Evolutionary conservation across 2,329 filamentous ascomycete species (phyloP).

Genomic region (Bipolaris cookei): DNA sequence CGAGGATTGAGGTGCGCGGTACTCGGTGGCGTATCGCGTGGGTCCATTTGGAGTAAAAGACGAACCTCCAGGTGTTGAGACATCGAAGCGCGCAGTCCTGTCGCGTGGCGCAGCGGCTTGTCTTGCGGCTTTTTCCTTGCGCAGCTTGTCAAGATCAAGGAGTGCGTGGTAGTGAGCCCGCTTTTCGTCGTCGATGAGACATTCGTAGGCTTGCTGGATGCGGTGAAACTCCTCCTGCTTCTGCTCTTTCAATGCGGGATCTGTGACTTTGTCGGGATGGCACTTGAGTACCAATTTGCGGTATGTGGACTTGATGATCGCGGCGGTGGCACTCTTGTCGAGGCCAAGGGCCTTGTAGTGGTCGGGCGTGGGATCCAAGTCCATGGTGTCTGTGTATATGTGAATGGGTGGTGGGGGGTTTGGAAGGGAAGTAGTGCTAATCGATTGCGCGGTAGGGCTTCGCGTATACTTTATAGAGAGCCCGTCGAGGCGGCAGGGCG

Average conservation of each 20-base stretch:
- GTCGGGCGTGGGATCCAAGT: slow-evolving; percentile 64
- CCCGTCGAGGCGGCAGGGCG: slow-evolving; percentile 17
- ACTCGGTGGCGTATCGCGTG: slow-evolving; percentile 41
- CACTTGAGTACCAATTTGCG: slow-evolving; percentile 86
- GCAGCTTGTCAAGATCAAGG: slow-evolving; percentile 69
- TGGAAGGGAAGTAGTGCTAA: slow-evolving; percentile 10
- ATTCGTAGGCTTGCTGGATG: slow-evolving; percentile 91
- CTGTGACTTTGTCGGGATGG: slow-evolving; percentile 89
- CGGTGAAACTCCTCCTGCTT: slow-evolving; percentile 90
- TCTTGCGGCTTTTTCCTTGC: slow-evolving; percentile 60
- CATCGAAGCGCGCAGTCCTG: slow-evolving; percentile 45
- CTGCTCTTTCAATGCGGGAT: slow-evolving; percentile 74
- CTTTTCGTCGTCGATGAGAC: slow-evolving; percentile 78
- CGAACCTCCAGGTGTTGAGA: slow-evolving; percentile 38
- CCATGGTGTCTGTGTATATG: slow-evolving; percentile 58
- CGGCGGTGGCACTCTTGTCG: slow-evolving; percentile 69
- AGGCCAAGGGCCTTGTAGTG: slow-evolving; percentile 82
- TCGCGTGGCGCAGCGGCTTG: slow-evolving; percentile 32
- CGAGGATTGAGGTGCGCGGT: slow-evolving; percentile 36
- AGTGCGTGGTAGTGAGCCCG: slow-evolving; percentile 79
- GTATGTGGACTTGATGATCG: slow-evolving; percentile 79
- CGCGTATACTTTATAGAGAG: slow-evolving; percentile 20
- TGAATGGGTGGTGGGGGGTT: slow-evolving; percentile 42
- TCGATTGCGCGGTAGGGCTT: slow-evolving; percentile 10
- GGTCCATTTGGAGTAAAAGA: slow-evolving; percentile 26